A percentile compares a stretch with the other conserved stretches of the same genome.
These are phyloP conservation scores for Spinacia oleracea DNA, from an alignment of 179 eudicot species.

Conservation along the genomic window DNA sequence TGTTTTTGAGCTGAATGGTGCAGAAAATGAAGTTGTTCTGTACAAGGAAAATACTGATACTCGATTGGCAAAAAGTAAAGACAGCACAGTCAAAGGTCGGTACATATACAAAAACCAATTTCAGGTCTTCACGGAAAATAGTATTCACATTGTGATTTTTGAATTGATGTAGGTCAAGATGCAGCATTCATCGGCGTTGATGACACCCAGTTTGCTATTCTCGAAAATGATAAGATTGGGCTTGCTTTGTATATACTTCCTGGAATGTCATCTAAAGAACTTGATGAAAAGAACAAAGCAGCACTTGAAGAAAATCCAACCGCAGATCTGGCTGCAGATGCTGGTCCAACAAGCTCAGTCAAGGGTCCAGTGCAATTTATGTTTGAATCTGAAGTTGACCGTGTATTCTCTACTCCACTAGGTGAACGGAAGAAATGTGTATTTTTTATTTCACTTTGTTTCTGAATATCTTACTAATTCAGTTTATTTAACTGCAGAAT, in stretches of 20 bases:
- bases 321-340: conserved; percentile 49
- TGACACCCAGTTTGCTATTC: conserved; percentile 82
- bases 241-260: conserved; percentile 84
- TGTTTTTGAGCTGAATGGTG: conserved; percentile 77
- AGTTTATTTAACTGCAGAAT: conserved; percentile 52
- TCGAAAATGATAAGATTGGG: conserved; percentile 86
- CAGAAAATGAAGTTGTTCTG: conserved; percentile 70
- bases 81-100: conserved; percentile 74
- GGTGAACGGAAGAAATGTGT: conserved; percentile 44
- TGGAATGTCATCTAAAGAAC: conserved; percentile 64
- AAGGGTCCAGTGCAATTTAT: conserved; percentile 90
- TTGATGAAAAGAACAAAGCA: conserved; percentile 54
- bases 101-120: conserved; percentile 12
- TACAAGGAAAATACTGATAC: conserved; percentile 84
- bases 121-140: conserved; percentile 6
- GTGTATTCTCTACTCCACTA: conserved; percentile 93
- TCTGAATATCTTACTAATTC: conserved; percentile 36
- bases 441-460: conserved; percentile 10
- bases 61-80: conserved; percentile 71
- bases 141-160: conserved; percentile 6
- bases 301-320: conserved; percentile 66
- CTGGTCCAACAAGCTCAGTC: conserved; percentile 47
- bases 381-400: conserved; percentile 90
- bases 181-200: conserved; percentile 91
- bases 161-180: conserved; percentile 65